Percentiles rank a stretch among this genome's conserved stretches.
Conservation (phyloP, 768 basidiomycete species). For the Mycena alexandri region DNA sequence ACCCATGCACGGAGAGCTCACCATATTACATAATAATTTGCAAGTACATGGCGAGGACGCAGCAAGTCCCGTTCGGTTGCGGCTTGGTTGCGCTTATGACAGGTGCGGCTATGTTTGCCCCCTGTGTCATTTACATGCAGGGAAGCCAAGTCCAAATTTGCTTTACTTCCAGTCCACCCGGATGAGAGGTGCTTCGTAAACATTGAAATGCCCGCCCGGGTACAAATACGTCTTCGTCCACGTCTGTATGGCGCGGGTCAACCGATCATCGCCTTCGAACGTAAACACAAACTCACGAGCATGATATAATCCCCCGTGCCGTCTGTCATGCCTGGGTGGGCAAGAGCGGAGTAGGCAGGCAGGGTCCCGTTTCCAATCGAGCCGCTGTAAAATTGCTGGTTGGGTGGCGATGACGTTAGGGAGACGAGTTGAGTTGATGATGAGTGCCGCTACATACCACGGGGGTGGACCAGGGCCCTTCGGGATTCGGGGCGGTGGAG, state of each 20-base stretch:
- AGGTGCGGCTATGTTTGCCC: no score
- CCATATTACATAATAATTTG: no score
- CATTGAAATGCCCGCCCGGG: background rate
- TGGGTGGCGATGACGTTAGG: background rate
- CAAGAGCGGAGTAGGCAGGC: slow-evolving; percentile 25
- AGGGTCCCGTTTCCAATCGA: slow-evolving; percentile 21
- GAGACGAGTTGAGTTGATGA: background rate
- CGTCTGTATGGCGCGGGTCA: background rate
- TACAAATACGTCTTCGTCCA: slow-evolving; percentile 17
- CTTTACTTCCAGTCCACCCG: slow-evolving; percentile 31
- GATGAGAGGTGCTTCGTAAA: slow-evolving; percentile 29
- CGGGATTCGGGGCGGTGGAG: slow-evolving; percentile 29
- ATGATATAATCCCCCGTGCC: slow-evolving; percentile 34
- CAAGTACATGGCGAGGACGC: no score
- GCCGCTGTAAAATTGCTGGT: slow-evolving; percentile 30
- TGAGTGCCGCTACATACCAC: background rate
- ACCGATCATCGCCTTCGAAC: background rate
- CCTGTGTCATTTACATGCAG: no score
- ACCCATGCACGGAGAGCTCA: no score
- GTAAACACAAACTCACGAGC: slow-evolving; percentile 20
- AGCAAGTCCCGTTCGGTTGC: no score
- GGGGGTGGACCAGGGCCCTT: slow-evolving; percentile 24
- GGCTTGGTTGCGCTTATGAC: no score
- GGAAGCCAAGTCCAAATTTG: no score
- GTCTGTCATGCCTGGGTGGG: slow-evolving; percentile 33